Base-by-base conservation (phyloP, 306 rosid species). In the Cercis canadensis region DNA sequence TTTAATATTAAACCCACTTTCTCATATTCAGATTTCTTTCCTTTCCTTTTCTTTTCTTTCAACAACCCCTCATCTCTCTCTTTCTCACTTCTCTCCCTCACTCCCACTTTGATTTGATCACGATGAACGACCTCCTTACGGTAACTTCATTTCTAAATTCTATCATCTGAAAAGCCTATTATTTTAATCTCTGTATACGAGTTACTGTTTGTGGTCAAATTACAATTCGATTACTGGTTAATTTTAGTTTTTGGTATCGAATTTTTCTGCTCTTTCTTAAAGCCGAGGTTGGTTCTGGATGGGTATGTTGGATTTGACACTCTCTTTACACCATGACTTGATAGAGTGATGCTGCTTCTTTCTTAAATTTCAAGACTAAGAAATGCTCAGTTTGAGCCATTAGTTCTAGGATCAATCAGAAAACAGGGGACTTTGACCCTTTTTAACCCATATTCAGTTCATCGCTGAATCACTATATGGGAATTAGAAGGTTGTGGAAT, bases 61-160 rank as follows among this genome's bases (percentile, higher is more conserved):
- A 14, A 18, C 36, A 51, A 16, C 19, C 49, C 24, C 62, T 24
- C 50, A 62, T 46, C 65, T 69, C 56, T 53, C 62, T 50, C 8
- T 40, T 44, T 58, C 57, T 64, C 50, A n/a, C 52, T 47, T 14
- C 59, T 21, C 16, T 55, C 61, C n/a, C n/a, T 17, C 43, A 17
- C 46, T 55, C 61, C 58, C 51, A 21, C 39, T 51, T 47, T 64
- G 37, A 49, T 73, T 70, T 70, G 50, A 46, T 79, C 91, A 75
- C 74, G 53, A 94, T 94, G 98, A 94, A 94, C 87, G 96, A 94
- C 76, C 87, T 90, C 47, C 97, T 94, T 46, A 59, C 95, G 89
- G 98, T 90, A 86, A 83, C 78, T 77, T 55, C 15, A 51, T 62
- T 34, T 53, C 70, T 69, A 21, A 24, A 10, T 33, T 65, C 56